phyloP scores from a whole-genome alignment of 1,139 yeast genomes.

The Hyphopichia wangnamkhiaoensis region DNA sequence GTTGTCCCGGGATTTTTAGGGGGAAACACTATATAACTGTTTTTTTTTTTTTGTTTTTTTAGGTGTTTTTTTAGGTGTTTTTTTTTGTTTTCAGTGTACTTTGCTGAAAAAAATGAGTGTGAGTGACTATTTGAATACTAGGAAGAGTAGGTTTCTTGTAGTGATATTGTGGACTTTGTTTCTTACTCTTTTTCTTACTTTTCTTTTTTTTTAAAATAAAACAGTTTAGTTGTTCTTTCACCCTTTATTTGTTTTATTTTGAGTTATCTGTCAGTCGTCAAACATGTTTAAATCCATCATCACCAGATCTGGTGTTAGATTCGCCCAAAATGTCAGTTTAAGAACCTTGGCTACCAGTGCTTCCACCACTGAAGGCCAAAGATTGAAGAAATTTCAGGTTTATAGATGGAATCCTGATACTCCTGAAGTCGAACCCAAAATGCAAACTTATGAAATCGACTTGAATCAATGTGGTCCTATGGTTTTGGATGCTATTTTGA shows the following conservation, averaged over 20 bases:
- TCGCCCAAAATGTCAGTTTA: constrained; percentile 6
- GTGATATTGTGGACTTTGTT: no score
- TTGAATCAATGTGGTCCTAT: constrained; percentile 94
- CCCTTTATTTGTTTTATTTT: no score
- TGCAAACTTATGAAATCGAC: constrained; percentile 83
- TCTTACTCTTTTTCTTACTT: no score
- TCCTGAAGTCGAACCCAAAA: constrained; percentile 87
- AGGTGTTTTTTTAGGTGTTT: no score
- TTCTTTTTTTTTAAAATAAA: no score
- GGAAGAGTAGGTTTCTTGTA: no score
- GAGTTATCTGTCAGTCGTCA: no score
- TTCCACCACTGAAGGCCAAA: constrained; percentile 40
- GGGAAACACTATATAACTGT: background rate
- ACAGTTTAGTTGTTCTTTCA: no score
- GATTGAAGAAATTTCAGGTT: constrained; percentile 81
- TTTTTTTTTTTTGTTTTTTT: background rate
- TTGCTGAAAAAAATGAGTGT: no score
- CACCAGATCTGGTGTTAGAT: constrained; percentile 1
- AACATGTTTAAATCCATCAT: constrained; percentile 7
- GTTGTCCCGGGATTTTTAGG: constrained; percentile 9
- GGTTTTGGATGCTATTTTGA: constrained; percentile 93
- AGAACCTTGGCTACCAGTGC: constrained; percentile 48
- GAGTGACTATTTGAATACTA: no score
- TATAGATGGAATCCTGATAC: constrained; percentile 99
- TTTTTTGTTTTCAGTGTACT: no score